phyloP scores from a whole-genome alignment of 345 rosid species.

The Populus tremula region DNA sequence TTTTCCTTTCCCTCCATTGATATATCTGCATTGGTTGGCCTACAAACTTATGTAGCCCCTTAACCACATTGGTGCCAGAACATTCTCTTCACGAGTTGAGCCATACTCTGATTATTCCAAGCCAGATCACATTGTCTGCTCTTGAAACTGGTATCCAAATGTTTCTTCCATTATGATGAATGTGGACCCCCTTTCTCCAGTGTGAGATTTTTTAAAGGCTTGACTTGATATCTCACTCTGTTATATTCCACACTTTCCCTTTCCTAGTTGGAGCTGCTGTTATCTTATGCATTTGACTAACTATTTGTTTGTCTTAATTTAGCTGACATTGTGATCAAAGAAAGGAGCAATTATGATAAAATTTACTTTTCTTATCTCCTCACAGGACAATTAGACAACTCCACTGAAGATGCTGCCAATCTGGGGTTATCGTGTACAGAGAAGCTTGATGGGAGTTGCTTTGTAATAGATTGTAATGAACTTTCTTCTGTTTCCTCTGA shows the following conservation, averaged over 20 bases:
- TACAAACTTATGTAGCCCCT: neutral
- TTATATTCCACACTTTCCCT: neutral
- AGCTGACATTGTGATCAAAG: neutral
- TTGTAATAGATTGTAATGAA: slow-evolving; percentile 17
- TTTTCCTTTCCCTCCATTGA: neutral
- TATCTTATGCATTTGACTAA: neutral
- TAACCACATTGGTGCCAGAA: neutral
- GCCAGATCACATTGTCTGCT: neutral
- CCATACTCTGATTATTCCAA: neutral
- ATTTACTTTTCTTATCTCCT: neutral
- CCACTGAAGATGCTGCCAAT: neutral
- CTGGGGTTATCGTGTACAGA: slow-evolving; percentile 1
- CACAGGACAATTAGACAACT: slow-evolving; percentile 3
- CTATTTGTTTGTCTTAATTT: neutral
- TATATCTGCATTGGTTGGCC: neutral
- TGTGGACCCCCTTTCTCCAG: neutral
- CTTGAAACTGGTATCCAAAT: neutral
- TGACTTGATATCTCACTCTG: neutral
- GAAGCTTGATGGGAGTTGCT: slow-evolving; percentile 33
- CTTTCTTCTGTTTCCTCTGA: slow-evolving; percentile 10
- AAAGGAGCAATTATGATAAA: neutral
- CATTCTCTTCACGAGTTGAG: neutral
- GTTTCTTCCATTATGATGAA: neutral
- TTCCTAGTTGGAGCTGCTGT: too few relatives aligned
- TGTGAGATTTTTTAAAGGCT: neutral